A percentile compares a stretch with the other conserved stretches of the same genome.
Conservation (phyloP, 2,329 filamentous ascomycete species). For the Pseudopyricularia javanii region DNA sequence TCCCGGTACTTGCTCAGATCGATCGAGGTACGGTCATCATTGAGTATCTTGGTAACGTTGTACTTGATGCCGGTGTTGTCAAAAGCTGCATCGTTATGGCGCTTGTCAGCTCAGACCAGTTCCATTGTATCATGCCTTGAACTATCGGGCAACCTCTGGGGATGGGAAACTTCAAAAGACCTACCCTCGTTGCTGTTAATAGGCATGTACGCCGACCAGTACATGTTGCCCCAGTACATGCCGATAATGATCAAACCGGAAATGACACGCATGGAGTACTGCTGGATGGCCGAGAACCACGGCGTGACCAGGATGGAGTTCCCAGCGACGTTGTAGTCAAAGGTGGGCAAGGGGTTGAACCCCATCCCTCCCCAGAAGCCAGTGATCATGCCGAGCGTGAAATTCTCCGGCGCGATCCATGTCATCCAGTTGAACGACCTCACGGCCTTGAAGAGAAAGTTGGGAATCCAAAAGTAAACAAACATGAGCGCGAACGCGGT, state of each 20-base stretch:
- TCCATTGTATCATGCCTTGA: background rate
- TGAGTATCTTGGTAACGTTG: conserved; percentile 28
- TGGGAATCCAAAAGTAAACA: conserved; percentile 35
- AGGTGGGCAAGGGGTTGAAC: conserved; percentile 22
- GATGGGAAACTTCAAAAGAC: background rate
- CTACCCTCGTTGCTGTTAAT: conserved; percentile 31
- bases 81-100: conserved; percentile 21
- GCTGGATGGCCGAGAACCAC: conserved; percentile 49
- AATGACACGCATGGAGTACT: conserved; percentile 43
- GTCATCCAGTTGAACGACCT: conserved; percentile 36
- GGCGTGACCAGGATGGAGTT: conserved; percentile 21
- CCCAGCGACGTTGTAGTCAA: conserved; percentile 24
- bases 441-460: conserved; percentile 29
- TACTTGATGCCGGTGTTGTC: conserved; percentile 35
- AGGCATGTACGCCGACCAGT: conserved; percentile 37
- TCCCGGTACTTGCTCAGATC: background rate
- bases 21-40: conserved; percentile 21
- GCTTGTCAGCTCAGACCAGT: too few relatives aligned
- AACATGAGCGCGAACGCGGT: conserved; percentile 22
- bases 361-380: conserved; percentile 2
- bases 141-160: background rate
- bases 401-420: conserved; percentile 33
- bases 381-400: conserved; percentile 27
- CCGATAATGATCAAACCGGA: conserved; percentile 43
- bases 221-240: conserved; percentile 47